These are phyloP conservation scores for Talaromyces amestolkiae DNA, from an alignment of 2,329 filamentous ascomycete genomes.

Conservation along the genomic window DNA sequence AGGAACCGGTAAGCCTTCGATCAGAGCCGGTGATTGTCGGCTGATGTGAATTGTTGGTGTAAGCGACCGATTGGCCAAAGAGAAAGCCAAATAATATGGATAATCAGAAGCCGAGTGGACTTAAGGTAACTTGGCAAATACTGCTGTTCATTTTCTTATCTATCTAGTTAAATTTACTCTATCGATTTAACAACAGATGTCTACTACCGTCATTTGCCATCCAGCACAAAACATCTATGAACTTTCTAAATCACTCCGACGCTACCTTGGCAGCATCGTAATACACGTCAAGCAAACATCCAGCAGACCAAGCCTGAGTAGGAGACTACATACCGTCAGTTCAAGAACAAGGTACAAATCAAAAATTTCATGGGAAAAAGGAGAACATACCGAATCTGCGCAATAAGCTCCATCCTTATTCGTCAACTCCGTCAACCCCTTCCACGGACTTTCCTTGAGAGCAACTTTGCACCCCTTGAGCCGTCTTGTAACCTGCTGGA, in stretches of 20 bases:
- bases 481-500: constrained; percentile 88
- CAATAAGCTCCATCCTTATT: constrained; percentile 85
- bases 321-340: constrained; percentile 61
- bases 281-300: constrained; percentile 92
- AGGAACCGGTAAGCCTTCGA: no score
- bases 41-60: neutral
- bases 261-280: constrained; percentile 69
- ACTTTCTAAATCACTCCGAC: neutral
- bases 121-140: neutral
- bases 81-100: neutral
- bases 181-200: no score
- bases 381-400: constrained; percentile 69
- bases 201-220: no score
- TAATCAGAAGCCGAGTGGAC: neutral
- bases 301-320: constrained; percentile 94
- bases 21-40: neutral
- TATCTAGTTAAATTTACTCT: neutral
- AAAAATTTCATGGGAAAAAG: neutral
- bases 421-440: constrained; percentile 86
- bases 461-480: constrained; percentile 81
- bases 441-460: constrained; percentile 79
- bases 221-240: no score
- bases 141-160: neutral
- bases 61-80: neutral
- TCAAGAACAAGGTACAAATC: neutral